Evolutionary conservation across 192 early-diverging fungal species (phyloP).

Genomic region (Coemansia sp.): DNA sequence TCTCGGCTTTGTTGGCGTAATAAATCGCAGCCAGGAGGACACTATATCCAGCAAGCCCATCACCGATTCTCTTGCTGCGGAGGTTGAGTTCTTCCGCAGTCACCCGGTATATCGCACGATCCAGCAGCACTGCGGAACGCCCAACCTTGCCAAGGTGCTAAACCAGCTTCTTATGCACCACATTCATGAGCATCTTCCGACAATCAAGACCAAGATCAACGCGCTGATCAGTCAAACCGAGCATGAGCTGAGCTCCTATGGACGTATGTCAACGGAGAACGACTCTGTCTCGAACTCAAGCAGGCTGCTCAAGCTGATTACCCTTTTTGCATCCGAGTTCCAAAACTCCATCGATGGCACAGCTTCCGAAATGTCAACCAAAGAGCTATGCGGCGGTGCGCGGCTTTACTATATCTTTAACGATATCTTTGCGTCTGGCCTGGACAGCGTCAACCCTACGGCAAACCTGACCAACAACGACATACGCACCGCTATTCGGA

Average conservation of each 20-base stretch:
- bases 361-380: conserved; percentile 66
- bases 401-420: conserved; percentile 84
- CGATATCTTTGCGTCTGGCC: conserved; percentile 70
- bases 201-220: conserved; percentile 74
- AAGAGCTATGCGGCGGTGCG: conserved; percentile 78
- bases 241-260: conserved; percentile 71
- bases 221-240: conserved; percentile 75
- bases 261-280: conserved; percentile 45
- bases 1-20: conserved; percentile 78
- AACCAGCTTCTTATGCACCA: conserved; percentile 78
- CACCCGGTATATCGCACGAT: conserved; percentile 74
- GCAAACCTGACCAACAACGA: conserved; percentile 69
- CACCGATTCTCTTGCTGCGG: conserved; percentile 64
- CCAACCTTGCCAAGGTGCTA: conserved; percentile 65
- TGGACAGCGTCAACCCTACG: conserved; percentile 72
- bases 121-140: conserved; percentile 70
- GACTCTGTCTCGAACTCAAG: conserved; percentile 38
- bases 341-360: conserved; percentile 78
- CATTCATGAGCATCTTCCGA: conserved; percentile 76
- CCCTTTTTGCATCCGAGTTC: conserved; percentile 77
- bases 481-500: conserved; percentile 80
- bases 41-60: conserved; percentile 72
- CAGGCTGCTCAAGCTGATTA: conserved; percentile 67
- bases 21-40: conserved; percentile 83
- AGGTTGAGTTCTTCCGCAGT: conserved; percentile 67